Evolutionary conservation across 2,329 filamentous ascomycete genomes (phyloP).

Genomic region (Penicillium sp.): DNA sequence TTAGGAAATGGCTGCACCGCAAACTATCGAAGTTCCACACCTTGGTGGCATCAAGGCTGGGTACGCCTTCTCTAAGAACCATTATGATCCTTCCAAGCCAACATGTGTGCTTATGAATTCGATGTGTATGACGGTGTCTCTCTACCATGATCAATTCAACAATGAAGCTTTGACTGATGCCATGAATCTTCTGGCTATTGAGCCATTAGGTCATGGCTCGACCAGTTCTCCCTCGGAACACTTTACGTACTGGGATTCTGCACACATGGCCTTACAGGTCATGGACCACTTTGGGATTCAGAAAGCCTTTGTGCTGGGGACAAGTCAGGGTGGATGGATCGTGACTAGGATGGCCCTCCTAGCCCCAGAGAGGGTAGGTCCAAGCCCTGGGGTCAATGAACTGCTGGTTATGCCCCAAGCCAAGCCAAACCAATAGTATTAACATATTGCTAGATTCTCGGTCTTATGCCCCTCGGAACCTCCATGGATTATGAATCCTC

Average conservation of each 20-base stretch:
- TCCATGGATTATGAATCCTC: constrained; percentile 50
- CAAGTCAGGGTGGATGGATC: background rate
- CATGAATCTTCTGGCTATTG: constrained; percentile 52
- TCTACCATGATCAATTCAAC: constrained; percentile 41
- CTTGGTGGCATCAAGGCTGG: constrained; percentile 49
- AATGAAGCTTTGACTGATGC: constrained; percentile 32
- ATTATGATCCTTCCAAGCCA: constrained; percentile 50
- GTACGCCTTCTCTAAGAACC: constrained; percentile 44
- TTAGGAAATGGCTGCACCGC: constrained; percentile 18
- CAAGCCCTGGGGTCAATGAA: background rate
- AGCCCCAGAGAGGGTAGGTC: background rate
- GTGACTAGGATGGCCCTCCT: background rate
- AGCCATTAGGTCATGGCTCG: constrained; percentile 51
- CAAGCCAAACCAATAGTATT: background rate
- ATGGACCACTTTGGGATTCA: constrained; percentile 49
- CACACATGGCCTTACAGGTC: constrained; percentile 53
- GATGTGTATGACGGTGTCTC: constrained; percentile 47
- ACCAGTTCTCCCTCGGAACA: constrained; percentile 44
- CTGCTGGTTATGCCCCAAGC: background rate
- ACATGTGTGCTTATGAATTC: constrained; percentile 52
- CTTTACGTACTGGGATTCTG: constrained; percentile 55
- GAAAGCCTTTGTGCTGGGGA: constrained; percentile 44
- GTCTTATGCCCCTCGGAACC: constrained; percentile 51
- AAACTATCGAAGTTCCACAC: constrained; percentile 46
- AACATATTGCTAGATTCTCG: constrained; percentile 40